phyloP scores from a whole-genome alignment of 2,329 filamentous ascomycete genomes.

The Orbilia quercus region DNA sequence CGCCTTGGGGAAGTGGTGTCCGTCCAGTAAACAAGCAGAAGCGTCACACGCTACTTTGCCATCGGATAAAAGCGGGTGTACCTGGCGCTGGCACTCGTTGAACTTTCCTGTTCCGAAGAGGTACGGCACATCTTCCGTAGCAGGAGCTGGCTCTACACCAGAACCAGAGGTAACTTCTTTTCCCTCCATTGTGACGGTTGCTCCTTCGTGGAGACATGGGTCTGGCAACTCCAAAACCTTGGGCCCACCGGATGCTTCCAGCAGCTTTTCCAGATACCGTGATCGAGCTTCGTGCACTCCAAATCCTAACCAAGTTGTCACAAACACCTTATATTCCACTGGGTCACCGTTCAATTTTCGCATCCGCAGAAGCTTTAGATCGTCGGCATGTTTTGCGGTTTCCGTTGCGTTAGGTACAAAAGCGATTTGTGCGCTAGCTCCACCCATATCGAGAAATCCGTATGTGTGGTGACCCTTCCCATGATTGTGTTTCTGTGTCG shows the following conservation, averaged over 20 bases:
- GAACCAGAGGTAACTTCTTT: constrained; percentile 63
- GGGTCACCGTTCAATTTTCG: constrained; percentile 81
- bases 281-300: constrained; percentile 93
- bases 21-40: constrained; percentile 86
- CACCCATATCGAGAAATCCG: constrained; percentile 98
- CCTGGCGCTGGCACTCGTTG: constrained; percentile 81
- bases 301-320: constrained; percentile 95
- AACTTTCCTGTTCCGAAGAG: constrained; percentile 88
- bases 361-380: constrained; percentile 86
- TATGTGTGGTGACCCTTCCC: constrained; percentile 93
- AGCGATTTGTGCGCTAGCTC: constrained; percentile 95
- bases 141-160: constrained; percentile 60
- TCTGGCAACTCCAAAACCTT: constrained; percentile 79
- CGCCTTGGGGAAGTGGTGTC: constrained; percentile 91
- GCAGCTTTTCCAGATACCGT: constrained; percentile 82
- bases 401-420: constrained; percentile 96
- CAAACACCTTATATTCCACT: constrained; percentile 88
- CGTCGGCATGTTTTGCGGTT: constrained; percentile 85
- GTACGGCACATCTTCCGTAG: constrained; percentile 65
- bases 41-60: constrained; percentile 88
- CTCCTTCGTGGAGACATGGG: constrained; percentile 84
- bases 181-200: constrained; percentile 80
- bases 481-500: constrained; percentile 77
- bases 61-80: constrained; percentile 82
- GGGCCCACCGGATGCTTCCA: constrained; percentile 72